These are phyloP conservation scores for Arthrobotrys entomopaga DNA, from an alignment of 2,329 filamentous ascomycete genomes.

Conservation along the genomic window DNA sequence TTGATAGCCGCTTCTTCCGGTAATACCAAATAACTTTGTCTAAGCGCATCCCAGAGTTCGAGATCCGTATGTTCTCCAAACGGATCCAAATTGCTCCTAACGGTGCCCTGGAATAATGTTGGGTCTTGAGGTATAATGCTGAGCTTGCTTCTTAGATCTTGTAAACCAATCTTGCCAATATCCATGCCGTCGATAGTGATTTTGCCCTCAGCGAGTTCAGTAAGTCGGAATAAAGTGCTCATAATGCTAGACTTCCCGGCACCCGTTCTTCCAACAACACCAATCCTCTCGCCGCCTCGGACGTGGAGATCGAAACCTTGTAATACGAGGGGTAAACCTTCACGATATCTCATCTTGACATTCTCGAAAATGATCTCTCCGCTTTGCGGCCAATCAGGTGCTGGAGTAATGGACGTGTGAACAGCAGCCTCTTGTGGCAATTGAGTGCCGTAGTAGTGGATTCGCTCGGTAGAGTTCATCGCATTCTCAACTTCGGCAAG, in stretches of 20 bases:
- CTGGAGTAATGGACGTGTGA: slow-evolving; percentile 75
- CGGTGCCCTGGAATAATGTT: slow-evolving; percentile 82
- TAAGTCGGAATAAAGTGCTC: slow-evolving; percentile 81
- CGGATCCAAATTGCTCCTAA: slow-evolving; percentile 81
- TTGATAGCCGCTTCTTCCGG: slow-evolving; percentile 53
- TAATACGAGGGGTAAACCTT: slow-evolving; percentile 76
- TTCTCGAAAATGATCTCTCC: slow-evolving; percentile 82
- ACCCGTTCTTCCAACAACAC: slow-evolving; percentile 82
- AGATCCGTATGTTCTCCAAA: slow-evolving; percentile 81
- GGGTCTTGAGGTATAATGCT: slow-evolving; percentile 88
- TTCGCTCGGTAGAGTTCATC: slow-evolving; percentile 96
- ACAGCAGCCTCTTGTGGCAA: slow-evolving; percentile 90
- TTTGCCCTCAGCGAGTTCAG: slow-evolving; percentile 71
- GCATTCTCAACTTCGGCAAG: slow-evolving; percentile 98
- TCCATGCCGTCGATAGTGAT: slow-evolving; percentile 75
- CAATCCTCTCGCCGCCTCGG: slow-evolving; percentile 78
- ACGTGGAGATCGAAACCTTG: slow-evolving; percentile 77
- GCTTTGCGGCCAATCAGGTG: slow-evolving; percentile 81
- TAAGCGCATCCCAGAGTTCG: slow-evolving; percentile 79
- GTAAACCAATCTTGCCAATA: slow-evolving; percentile 78
- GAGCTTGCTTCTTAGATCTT: slow-evolving; percentile 78
- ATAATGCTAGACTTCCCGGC: slow-evolving; percentile 87
- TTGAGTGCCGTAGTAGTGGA: slow-evolving; percentile 89
- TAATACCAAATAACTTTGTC: slow-evolving; percentile 76
- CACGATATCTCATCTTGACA: slow-evolving; percentile 81